phyloP scores from a whole-genome alignment of 139 green algal species.

The Tetradesmus obliquus region DNA sequence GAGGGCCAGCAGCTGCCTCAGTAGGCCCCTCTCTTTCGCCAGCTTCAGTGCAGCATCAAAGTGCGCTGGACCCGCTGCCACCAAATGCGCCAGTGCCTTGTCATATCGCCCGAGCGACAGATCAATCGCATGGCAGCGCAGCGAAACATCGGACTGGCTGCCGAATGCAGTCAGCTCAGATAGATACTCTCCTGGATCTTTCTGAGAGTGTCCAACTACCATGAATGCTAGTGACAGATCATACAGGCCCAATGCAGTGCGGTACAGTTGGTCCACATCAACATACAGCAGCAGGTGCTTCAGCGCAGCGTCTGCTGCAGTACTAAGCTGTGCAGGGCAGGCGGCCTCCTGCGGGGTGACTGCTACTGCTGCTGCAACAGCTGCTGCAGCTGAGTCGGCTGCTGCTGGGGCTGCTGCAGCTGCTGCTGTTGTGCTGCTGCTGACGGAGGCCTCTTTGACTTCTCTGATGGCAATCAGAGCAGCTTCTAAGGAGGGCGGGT shows the following conservation, averaged over 20 bases:
- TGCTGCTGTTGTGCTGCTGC: slow-evolving; percentile 14
- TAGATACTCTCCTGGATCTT: slow-evolving; percentile 94
- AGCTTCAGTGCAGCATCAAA: slow-evolving; percentile 75
- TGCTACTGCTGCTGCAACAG: slow-evolving; percentile 2
- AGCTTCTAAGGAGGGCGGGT: slow-evolving; percentile 74
- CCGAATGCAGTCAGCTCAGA: slow-evolving; percentile 81
- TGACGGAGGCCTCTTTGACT: slow-evolving; percentile 66
- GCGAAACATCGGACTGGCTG: slow-evolving; percentile 9
- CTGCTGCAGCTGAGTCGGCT: not conserved
- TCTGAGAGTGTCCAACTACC: slow-evolving; percentile 72
- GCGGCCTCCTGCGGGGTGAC: not conserved
- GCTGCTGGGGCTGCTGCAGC: not conserved
- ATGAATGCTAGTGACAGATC: slow-evolving; percentile 95
- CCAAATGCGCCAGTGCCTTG: slow-evolving; percentile 74
- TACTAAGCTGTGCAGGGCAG: not conserved
- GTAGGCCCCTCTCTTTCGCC: slow-evolving; percentile 72
- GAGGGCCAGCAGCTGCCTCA: slow-evolving; percentile 80
- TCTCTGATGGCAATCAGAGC: slow-evolving; percentile 79
- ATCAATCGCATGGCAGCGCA: slow-evolving; percentile 80
- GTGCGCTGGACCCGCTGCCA: slow-evolving; percentile 65
- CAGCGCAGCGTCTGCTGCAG: slow-evolving; percentile 78
- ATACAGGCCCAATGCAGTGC: slow-evolving; percentile 90
- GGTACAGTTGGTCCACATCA: slow-evolving; percentile 85
- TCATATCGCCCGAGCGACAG: slow-evolving; percentile 75
- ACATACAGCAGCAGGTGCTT: slow-evolving; percentile 89